Percentiles rank a stretch among this genome's conserved stretches.
Conservation (phyloP, 805 yeast genomes). For the Myxozyma neotropica region DNA sequence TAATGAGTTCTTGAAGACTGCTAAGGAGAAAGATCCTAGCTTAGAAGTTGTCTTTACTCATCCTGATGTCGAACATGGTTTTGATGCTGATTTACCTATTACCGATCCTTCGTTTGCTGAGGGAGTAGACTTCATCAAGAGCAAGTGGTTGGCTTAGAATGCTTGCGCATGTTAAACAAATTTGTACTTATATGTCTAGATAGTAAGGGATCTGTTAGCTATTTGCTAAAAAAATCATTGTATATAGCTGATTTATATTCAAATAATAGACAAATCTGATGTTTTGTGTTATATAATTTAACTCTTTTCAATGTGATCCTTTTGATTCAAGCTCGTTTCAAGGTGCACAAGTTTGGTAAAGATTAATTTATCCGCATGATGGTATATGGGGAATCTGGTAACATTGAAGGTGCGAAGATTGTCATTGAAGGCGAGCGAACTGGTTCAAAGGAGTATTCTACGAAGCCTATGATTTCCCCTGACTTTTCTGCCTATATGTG, state of each 20-base stretch:
- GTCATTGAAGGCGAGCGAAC: constrained; percentile 80
- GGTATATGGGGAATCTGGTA: constrained; percentile 73
- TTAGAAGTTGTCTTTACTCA: constrained; percentile 6
- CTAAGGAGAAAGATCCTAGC: constrained; percentile 9
- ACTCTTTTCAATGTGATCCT: no score
- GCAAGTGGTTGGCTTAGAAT: constrained; percentile 59
- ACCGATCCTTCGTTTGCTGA: constrained; percentile 5
- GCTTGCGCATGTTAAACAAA: no score
- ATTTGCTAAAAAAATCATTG: no score
- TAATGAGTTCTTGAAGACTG: constrained; percentile 1
- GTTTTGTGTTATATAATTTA: no score
- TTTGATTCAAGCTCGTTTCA: constrained; percentile 75
- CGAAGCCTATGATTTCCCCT: constrained; percentile 78
- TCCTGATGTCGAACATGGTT: constrained; percentile 20
- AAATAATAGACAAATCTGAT: no score
- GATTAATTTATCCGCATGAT: constrained; percentile 77
- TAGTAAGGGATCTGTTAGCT: no score
- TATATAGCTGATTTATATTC: no score
- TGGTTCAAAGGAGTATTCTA: constrained; percentile 56
- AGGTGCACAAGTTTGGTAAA: constrained; percentile 90
- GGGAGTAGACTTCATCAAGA: constrained; percentile 7
- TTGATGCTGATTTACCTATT: constrained; percentile 10
- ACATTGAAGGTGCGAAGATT: constrained; percentile 79
- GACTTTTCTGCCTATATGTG: constrained; percentile 73
- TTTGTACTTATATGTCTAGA: no score